phyloP scores from a whole-genome alignment of 768 basidiomycete genomes.

The Rhizopogon roseolus region DNA sequence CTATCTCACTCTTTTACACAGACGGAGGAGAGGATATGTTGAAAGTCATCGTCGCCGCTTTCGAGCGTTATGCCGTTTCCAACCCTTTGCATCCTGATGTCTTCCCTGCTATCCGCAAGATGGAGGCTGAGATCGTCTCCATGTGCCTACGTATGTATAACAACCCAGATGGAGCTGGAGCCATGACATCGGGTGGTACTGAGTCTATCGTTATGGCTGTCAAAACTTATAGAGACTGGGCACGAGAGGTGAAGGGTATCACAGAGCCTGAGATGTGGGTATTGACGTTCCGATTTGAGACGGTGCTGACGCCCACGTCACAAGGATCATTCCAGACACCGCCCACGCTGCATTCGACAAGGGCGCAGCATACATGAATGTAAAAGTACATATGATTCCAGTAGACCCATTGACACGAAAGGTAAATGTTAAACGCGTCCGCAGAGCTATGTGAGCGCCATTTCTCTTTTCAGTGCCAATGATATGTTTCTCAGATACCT shows the following conservation, averaged over 20 bases:
- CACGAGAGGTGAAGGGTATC: constrained; percentile 77
- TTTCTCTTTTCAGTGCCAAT: neutral
- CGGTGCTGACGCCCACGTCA: neutral
- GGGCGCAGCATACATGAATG: constrained; percentile 78
- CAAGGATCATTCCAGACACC: constrained; percentile 75
- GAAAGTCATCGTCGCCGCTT: constrained; percentile 74
- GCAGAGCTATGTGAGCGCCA: constrained; percentile 76
- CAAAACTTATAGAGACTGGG: constrained; percentile 95
- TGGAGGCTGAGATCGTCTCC: constrained; percentile 93
- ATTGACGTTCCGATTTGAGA: neutral
- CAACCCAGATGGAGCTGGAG: constrained; percentile 80
- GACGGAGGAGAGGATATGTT: constrained; percentile 83
- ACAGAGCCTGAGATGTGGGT: constrained; percentile 88
- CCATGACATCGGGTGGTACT: constrained; percentile 93
- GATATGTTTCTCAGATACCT: neutral
- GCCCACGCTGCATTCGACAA: constrained; percentile 97
- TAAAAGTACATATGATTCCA: constrained; percentile 87
- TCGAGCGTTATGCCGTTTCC: constrained; percentile 76
- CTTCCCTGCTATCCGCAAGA: constrained; percentile 90
- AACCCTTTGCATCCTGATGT: constrained; percentile 93
- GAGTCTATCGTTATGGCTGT: constrained; percentile 95
- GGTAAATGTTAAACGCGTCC: constrained; percentile 71
- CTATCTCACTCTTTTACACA: constrained; percentile 20
- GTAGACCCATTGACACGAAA: constrained; percentile 73
- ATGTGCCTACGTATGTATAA: constrained; percentile 87